These are phyloP conservation scores for Pseudonectria buxi DNA, from an alignment of 2,329 filamentous ascomycete genomes.

Conservation along the genomic window DNA sequence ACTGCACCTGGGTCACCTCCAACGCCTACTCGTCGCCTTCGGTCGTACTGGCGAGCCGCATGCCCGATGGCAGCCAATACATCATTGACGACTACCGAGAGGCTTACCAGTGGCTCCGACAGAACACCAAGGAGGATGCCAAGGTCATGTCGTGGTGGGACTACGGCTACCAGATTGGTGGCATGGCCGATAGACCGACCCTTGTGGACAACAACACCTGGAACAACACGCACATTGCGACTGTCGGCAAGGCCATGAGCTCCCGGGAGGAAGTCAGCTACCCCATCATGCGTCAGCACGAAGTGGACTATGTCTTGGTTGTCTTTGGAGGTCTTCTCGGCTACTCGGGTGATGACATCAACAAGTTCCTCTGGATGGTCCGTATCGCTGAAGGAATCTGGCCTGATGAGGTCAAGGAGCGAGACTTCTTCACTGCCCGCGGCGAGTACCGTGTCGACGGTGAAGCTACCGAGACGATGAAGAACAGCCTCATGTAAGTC, in stretches of 20 bases:
- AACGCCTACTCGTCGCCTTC: constrained; percentile 98
- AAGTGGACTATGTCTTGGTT: constrained; percentile 97
- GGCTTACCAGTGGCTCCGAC: constrained; percentile 98
- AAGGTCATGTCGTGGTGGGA: constrained; percentile 99
- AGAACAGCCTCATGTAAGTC: constrained; percentile 95
- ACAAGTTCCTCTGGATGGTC: constrained; percentile 99
- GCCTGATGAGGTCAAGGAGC: constrained; percentile 98
- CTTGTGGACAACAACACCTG: constrained; percentile 99
- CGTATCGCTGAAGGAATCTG: constrained; percentile 98
- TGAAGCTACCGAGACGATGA: constrained; percentile 94
- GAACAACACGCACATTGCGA: constrained; percentile 99
- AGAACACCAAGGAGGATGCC: constrained; percentile 90
- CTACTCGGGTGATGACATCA: constrained; percentile 98
- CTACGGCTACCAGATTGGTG: constrained; percentile 98
- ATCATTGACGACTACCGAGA: constrained; percentile 99
- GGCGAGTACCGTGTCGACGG: constrained; percentile 94
- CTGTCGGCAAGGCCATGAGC: constrained; percentile 98
- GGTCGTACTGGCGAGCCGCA: constrained; percentile 83
- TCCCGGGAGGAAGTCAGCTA: constrained; percentile 97
- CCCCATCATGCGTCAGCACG: constrained; percentile 95
- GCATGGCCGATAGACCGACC: constrained; percentile 96
- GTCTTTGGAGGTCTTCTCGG: constrained; percentile 94
- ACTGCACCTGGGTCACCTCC: constrained; percentile 99
- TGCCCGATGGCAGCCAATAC: constrained; percentile 92
- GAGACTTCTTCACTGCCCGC: constrained; percentile 86